These are phyloP conservation scores for Talaromyces islandicus DNA, from an alignment of 2,329 filamentous ascomycete species.

Conservation along the genomic window DNA sequence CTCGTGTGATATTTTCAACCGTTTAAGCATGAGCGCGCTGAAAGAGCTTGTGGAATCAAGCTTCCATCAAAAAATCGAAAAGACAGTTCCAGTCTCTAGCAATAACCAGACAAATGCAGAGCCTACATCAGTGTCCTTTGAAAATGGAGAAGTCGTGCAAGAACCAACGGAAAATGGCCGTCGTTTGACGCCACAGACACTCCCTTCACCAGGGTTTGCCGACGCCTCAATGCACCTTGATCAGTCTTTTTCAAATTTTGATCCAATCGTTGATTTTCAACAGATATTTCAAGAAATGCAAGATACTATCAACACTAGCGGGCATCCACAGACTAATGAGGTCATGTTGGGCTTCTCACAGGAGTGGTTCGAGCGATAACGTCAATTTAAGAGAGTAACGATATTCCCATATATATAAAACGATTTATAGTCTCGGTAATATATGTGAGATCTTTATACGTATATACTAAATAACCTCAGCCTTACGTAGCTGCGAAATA, in stretches of 20 bases:
- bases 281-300: constrained; percentile 5
- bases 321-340: background rate
- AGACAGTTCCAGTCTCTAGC: background rate
- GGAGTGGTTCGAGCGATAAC: background rate
- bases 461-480: constrained; percentile 8
- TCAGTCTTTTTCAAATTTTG: background rate
- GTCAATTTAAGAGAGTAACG: background rate
- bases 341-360: background rate
- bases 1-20: constrained; percentile 11
- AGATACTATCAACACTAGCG: background rate
- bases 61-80: background rate
- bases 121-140: background rate
- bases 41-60: constrained; percentile 4
- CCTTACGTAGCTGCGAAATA: constrained; percentile 15
- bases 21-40: constrained; percentile 9
- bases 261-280: constrained; percentile 3
- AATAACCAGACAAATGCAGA: background rate
- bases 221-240: background rate
- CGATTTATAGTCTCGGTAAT: background rate
- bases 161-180: background rate
- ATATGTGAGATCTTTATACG: background rate
- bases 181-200: background rate
- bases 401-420: background rate
- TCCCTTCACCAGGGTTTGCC: background rate
- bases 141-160: background rate